Conservation (phyloP, 2,329 filamentous ascomycete species). For the Diaporthe sp. region DNA sequence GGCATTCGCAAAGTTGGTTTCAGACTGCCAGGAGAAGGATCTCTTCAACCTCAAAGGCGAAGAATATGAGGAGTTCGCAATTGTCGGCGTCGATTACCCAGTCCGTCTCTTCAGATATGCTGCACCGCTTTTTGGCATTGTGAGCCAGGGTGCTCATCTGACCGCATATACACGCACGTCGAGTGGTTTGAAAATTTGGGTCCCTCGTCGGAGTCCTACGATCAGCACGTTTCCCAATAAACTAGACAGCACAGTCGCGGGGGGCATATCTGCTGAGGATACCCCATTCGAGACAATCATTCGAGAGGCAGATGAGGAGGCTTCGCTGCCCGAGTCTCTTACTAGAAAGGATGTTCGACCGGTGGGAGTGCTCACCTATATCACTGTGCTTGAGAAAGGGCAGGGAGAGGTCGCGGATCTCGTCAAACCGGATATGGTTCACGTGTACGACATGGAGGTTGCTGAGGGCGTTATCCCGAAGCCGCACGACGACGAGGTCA, state of each 20-base stretch:
- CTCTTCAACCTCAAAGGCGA: slow-evolving; percentile 47
- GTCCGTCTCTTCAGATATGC: slow-evolving; percentile 54
- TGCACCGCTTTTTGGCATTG: slow-evolving; percentile 68
- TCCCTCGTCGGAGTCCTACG: slow-evolving; percentile 69
- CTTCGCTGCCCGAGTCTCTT: slow-evolving; percentile 69
- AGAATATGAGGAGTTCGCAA: slow-evolving; percentile 50
- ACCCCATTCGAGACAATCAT: slow-evolving; percentile 72
- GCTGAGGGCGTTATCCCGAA: no score
- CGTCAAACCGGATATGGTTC: no score
- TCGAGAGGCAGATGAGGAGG: slow-evolving; percentile 77
- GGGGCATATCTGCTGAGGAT: slow-evolving; percentile 73
- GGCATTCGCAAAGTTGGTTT: slow-evolving; percentile 52
- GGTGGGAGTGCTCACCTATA: slow-evolving; percentile 73
- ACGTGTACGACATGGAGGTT: no score
- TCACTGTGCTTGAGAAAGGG: slow-evolving; percentile 51
- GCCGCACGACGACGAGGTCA: no score
- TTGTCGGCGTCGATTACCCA: slow-evolving; percentile 41
- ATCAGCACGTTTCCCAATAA: slow-evolving; percentile 77
- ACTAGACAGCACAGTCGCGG: slow-evolving; percentile 80
- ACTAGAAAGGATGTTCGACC: slow-evolving; percentile 62
- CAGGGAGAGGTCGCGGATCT: background rate
- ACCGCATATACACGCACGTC: slow-evolving; percentile 62
- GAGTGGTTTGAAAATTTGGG: slow-evolving; percentile 72
- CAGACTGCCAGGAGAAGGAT: slow-evolving; percentile 47
- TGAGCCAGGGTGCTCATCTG: slow-evolving; percentile 71